Conservation (phyloP, 2,329 filamentous ascomycete species). For the Fusarium sp. region DNA sequence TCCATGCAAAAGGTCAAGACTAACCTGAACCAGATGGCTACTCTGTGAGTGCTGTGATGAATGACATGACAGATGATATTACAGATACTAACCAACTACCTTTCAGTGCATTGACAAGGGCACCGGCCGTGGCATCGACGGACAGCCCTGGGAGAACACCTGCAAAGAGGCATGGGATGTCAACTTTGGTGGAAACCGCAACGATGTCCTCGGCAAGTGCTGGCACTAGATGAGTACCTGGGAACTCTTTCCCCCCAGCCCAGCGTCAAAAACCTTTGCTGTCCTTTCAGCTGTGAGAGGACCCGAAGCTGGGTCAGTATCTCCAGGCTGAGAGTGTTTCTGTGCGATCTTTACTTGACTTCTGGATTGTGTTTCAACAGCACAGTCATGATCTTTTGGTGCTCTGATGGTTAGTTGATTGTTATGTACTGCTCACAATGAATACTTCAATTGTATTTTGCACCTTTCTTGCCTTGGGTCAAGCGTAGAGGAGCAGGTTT, state of each 20-base stretch:
- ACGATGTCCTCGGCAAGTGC: conserved; percentile 20
- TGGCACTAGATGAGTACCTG: conserved; percentile 17
- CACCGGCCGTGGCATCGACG: conserved; percentile 18
- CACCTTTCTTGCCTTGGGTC: neutral
- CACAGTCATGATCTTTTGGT: neutral
- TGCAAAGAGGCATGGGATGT: conserved; percentile 26
- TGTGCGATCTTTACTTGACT: neutral
- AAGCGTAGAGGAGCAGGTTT: neutral
- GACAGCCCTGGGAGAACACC: conserved; percentile 20
- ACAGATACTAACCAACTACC: neutral
- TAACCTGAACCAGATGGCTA: conserved; percentile 11
- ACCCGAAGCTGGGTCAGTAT: neutral
- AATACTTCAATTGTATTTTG: neutral
- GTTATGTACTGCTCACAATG: neutral
- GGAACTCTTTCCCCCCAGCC: too few relatives aligned
- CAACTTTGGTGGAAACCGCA: conserved; percentile 17
- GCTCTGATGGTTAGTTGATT: neutral
- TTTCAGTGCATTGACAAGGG: conserved; percentile 26
- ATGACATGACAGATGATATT: accelerated
- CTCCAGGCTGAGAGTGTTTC: neutral
- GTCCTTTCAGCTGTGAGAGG: neutral
- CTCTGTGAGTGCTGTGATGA: conserved; percentile 1
- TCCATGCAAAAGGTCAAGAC: neutral
- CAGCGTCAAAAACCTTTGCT: neutral
- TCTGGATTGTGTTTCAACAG: neutral